Evolutionary conservation across 2,329 filamentous ascomycete species (phyloP), one percentile per base, ranked within the genome.

Genomic region (Colletotrichum orchidophilum): DNA sequence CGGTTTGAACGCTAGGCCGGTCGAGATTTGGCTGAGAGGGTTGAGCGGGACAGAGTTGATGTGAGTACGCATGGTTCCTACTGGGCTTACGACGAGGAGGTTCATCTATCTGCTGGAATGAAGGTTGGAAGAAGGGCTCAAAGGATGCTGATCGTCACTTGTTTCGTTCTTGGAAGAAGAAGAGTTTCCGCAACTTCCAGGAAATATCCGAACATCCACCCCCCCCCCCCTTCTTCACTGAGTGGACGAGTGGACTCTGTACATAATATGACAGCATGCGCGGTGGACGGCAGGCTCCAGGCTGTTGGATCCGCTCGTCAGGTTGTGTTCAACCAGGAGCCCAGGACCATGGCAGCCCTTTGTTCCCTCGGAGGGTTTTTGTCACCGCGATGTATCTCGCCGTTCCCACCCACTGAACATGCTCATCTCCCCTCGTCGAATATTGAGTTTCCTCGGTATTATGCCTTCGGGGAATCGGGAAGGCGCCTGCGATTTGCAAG

Each of bases 401-500:
- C 29, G 27, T 66, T 39, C 29, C 54, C 63, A 66, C 39, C 63
- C 54, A 58, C 57, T 9, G 57, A 57, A 62, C 39, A 67, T 31
- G 39, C 55, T 42, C 55, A 61, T 66, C 55, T 50, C 55, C 18
- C 55, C 18, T 21, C 39, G 26, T 31, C 26, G 8, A n/a, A 26
- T 33, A 27, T 61, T 35, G 57, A 58, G 52, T 63, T 57, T 60
- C 55, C 33, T 68, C 57, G 58, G 68, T 57, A 39, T 67, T 62
- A 42, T 60, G 46, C 46, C 46, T 66, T 67, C 58, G 63, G 65
- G 60, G 65, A 64, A 61, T 72, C 53, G 65, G 65, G 70, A 69
- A 52, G 52, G 63, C 68, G 35, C 59, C 39, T 72, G 35, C 59
- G 70, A 72, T 72, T 72, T 72, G 70, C 70, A 72, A 70, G 65